Percentiles rank a stretch among this genome's conserved stretches.
These are phyloP conservation scores for Clarkia xantiana DNA, from an alignment of 345 rosid species.

Conservation along the genomic window DNA sequence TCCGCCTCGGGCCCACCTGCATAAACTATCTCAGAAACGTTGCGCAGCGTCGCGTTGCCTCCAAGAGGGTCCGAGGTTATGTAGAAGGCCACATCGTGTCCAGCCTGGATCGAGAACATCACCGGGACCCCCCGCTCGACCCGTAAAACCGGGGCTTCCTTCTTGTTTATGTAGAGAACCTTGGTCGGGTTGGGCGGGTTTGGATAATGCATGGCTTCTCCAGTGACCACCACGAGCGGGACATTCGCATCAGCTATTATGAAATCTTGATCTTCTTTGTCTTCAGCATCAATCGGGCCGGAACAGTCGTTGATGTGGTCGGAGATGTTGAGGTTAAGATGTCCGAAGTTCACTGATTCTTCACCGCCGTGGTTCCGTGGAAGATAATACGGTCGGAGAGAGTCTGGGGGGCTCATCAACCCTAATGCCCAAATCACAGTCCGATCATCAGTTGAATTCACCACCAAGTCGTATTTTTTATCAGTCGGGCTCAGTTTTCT, in stretches of 20 bases:
- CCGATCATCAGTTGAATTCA: constrained; percentile 32
- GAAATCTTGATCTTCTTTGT: constrained; percentile 62
- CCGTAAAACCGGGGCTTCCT: constrained; percentile 56
- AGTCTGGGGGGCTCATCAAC: constrained; percentile 73
- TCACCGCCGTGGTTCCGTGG: constrained; percentile 80
- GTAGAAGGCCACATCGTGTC: constrained; percentile 61
- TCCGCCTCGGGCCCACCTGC: constrained; percentile 85
- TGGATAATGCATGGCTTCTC: constrained; percentile 37
- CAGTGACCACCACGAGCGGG: constrained; percentile 40
- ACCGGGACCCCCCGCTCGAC: constrained; percentile 72
- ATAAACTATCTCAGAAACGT: constrained; percentile 57
- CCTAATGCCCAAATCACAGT: constrained; percentile 91
- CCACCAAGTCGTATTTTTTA: constrained; percentile 60
- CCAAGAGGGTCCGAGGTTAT: constrained; percentile 82
- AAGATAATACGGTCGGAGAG: constrained; percentile 60
- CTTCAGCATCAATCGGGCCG: constrained; percentile 55
- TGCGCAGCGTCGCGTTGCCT: constrained; percentile 81
- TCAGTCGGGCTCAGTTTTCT: constrained; percentile 46
- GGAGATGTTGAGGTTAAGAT: constrained; percentile 34
- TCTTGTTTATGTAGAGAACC: constrained; percentile 56
- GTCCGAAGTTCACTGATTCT: constrained; percentile 24
- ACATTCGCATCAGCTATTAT: constrained; percentile 37
- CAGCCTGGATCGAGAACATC: constrained; percentile 50
- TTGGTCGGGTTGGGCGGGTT: constrained; percentile 53
- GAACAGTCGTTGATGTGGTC: constrained; percentile 34